Conservation (phyloP, 179 eudicot genomes). For the Vitellaria paradoxa region DNA sequence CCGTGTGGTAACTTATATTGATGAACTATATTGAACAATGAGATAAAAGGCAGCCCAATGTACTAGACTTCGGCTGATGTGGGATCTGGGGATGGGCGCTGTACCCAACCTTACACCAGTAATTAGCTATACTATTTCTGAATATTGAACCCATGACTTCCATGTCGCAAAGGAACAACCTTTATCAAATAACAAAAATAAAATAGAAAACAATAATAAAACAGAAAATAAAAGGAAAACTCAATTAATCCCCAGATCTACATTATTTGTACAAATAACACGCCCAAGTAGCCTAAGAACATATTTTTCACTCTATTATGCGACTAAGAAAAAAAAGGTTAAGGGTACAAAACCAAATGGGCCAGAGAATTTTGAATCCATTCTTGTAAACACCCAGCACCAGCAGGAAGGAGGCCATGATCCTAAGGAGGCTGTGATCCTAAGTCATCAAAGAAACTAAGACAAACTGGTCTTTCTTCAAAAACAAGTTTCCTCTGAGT, state of each 20-base stretch:
- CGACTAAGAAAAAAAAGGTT: not conserved
- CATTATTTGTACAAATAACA: not conserved
- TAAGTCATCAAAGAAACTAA: not conserved
- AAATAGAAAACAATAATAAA: not conserved
- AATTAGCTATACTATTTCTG: too few relatives aligned
- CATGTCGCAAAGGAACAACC: too few relatives aligned
- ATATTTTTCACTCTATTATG: not conserved
- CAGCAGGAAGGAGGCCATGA: not conserved
- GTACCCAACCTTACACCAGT: too few relatives aligned
- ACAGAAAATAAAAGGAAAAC: too few relatives aligned
- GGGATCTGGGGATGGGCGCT: too few relatives aligned
- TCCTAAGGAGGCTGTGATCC: not conserved
- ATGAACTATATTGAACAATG: not conserved
- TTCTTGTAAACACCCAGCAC: not conserved
- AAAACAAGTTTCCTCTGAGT: not conserved
- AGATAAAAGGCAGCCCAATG: not conserved
- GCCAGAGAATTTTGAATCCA: not conserved
- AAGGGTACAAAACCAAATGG: not conserved
- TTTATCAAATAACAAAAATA: too few relatives aligned
- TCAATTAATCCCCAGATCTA: not conserved
- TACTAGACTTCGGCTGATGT: too few relatives aligned
- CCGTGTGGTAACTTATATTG: not conserved
- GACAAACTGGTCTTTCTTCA: not conserved
- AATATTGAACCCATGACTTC: too few relatives aligned
- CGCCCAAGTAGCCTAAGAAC: not conserved